Evolutionary conservation across 2,329 filamentous ascomycete species (phyloP).

Genomic region (Penicillium brasilianum): DNA sequence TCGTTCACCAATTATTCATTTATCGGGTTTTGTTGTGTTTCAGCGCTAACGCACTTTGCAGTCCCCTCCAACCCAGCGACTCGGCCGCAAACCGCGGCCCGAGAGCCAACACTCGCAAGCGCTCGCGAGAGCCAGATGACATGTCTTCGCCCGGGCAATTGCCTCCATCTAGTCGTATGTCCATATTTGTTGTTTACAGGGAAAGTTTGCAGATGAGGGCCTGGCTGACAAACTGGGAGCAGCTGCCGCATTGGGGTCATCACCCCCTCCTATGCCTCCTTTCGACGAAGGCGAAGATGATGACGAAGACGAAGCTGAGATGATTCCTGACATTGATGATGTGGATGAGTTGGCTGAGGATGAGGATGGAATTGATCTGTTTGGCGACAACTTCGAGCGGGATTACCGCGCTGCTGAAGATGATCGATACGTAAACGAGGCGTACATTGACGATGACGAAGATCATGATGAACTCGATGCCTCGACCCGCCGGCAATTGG

Average conservation of each 20-base stretch:
- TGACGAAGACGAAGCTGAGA: slow-evolving; percentile 60
- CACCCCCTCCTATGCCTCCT: slow-evolving; percentile 60
- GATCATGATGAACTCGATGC: slow-evolving; percentile 68
- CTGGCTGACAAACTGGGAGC: slow-evolving; percentile 18
- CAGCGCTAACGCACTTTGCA: slow-evolving; percentile 20
- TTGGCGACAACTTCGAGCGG: slow-evolving; percentile 69
- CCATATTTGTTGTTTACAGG: slow-evolving; percentile 14
- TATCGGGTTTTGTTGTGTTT: neutral
- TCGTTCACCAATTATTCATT: slow-evolving; percentile 2
- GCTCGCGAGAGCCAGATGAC: slow-evolving; percentile 68
- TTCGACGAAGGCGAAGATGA: slow-evolving; percentile 55
- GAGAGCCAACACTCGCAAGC: slow-evolving; percentile 62
- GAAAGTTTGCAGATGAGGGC: slow-evolving; percentile 7
- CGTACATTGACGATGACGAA: slow-evolving; percentile 67
- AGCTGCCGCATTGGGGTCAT: slow-evolving; percentile 52
- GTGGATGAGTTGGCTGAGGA: slow-evolving; percentile 72
- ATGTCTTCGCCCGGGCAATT: slow-evolving; percentile 61
- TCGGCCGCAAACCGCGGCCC: slow-evolving; percentile 81
- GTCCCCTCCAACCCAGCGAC: slow-evolving; percentile 76
- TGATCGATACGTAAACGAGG: slow-evolving; percentile 61
- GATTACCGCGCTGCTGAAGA: slow-evolving; percentile 59
- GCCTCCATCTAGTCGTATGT: slow-evolving; percentile 68
- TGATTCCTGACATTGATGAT: slow-evolving; percentile 68
- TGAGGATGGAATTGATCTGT: slow-evolving; percentile 71
- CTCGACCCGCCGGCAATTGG: slow-evolving; percentile 63